Conservation (phyloP, 2,329 filamentous ascomycete species). For the Bisporella sp. region DNA sequence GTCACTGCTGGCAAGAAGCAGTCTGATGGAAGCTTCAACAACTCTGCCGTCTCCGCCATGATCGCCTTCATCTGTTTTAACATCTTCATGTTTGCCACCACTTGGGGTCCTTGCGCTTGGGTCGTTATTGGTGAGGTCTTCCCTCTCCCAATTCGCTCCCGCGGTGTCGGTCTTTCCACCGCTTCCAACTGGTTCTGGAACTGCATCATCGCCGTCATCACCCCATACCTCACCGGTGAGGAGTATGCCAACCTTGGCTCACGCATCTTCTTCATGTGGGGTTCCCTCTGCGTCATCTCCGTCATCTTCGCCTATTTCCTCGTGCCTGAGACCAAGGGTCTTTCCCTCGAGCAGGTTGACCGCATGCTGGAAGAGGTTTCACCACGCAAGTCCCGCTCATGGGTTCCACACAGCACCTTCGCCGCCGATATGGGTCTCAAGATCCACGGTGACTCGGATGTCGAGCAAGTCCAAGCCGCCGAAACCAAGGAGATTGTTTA, state of each 20-base stretch:
- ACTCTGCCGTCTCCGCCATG: conserved; percentile 53
- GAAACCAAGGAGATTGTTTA: not conserved
- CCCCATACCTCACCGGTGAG: conserved; percentile 57
- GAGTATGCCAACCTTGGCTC: conserved; percentile 23
- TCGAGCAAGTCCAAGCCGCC: not conserved
- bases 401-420: not conserved
- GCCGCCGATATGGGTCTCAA: not conserved
- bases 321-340: conserved; percentile 65
- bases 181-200: conserved; percentile 90
- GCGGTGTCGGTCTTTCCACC: conserved; percentile 79
- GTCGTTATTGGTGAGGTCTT: conserved; percentile 85
- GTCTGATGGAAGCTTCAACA: conserved; percentile 47
- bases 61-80: conserved; percentile 87
- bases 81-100: conserved; percentile 87
- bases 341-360: conserved; percentile 59
- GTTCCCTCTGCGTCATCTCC: conserved; percentile 44
- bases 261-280: conserved; percentile 46
- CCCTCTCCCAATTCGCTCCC: conserved; percentile 81
- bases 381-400: conserved; percentile 18
- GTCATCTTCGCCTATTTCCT: conserved; percentile 49
- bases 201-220: conserved; percentile 61
- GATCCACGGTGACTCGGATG: not conserved
- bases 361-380: conserved; percentile 44
- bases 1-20: conserved; percentile 51
- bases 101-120: conserved; percentile 75